Evolutionary conservation across 495 filamentous ascomycete genomes (phyloP).

Genomic region (Ramalina intermedia): DNA sequence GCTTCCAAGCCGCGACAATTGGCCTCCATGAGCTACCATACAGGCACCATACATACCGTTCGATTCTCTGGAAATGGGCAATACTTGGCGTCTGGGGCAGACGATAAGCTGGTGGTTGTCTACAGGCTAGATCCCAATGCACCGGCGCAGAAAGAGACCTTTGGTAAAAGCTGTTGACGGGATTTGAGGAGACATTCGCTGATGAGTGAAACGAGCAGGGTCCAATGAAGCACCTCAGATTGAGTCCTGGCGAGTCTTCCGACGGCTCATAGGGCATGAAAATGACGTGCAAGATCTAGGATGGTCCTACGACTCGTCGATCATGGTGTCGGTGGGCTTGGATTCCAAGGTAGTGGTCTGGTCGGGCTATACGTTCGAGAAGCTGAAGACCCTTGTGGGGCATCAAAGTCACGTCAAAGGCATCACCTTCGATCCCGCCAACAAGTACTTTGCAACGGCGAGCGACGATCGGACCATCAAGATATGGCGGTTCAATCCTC

Average conservation of each 20-base stretch:
- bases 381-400: conserved; percentile 76
- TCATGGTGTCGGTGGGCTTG: conserved; percentile 87
- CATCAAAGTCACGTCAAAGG: conserved; percentile 98
- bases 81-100: conserved; percentile 89
- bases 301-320: conserved; percentile 92
- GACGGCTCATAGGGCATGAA: conserved; percentile 87
- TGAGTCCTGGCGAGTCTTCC: conserved; percentile 92
- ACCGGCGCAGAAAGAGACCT: conserved; percentile 54
- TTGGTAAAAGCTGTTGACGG: conserved; percentile 41
- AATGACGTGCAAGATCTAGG: conserved; percentile 98
- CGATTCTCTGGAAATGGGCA: conserved; percentile 87
- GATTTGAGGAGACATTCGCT: neutral
- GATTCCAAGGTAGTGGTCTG: conserved; percentile 97
- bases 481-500: conserved; percentile 87
- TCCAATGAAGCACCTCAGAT: conserved; percentile 83
- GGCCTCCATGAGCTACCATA: conserved; percentile 94
- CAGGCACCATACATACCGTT: conserved; percentile 91
- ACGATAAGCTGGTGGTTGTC: conserved; percentile 96
- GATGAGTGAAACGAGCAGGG: conserved; percentile 33
- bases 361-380: conserved; percentile 96
- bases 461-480: conserved; percentile 95
- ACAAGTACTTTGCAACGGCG: conserved; percentile 97
- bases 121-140: conserved; percentile 78
- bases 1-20: conserved; percentile 79
- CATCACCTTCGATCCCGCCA: conserved; percentile 94